These are phyloP conservation scores for Paraphaeosphaeria sporulosa DNA, from an alignment of 2,329 filamentous ascomycete genomes.

Conservation along the genomic window DNA sequence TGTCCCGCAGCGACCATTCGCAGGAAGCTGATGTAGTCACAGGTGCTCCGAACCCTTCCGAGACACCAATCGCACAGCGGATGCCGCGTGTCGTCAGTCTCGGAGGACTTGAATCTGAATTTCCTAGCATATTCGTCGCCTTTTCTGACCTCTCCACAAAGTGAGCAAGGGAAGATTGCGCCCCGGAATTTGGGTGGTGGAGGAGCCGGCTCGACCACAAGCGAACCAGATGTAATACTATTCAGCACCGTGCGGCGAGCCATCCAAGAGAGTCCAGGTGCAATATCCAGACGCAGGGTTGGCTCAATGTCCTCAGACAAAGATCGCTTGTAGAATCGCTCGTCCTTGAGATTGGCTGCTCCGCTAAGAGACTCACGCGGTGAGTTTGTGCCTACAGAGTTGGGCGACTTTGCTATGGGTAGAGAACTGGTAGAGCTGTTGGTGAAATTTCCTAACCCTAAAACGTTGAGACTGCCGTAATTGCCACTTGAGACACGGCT, in stretches of 20 bases:
- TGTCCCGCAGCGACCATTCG: conserved; percentile 92
- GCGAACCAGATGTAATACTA: conserved; percentile 81
- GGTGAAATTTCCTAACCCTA: conserved; percentile 60
- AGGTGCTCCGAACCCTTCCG: conserved; percentile 81
- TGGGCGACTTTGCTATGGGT: conserved; percentile 60
- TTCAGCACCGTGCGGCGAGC: conserved; percentile 84
- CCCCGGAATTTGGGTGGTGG: conserved; percentile 61
- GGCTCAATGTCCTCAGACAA: conserved; percentile 93
- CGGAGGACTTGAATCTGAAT: conserved; percentile 88
- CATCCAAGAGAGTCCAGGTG: conserved; percentile 92
- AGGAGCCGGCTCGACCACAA: conserved; percentile 82
- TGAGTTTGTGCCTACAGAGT: conserved; percentile 40
- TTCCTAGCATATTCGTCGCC: conserved; percentile 76
- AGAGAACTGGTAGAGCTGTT: conserved; percentile 59
- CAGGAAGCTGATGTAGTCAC: conserved; percentile 91
- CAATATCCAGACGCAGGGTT: conserved; percentile 85
- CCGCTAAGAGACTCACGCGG: conserved; percentile 41
- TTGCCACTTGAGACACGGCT: conserved; percentile 77
- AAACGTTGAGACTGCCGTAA: conserved; percentile 69
- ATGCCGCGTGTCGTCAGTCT: conserved; percentile 86
- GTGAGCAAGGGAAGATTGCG: conserved; percentile 74
- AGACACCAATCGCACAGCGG: conserved; percentile 91
- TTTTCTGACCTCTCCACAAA: conserved; percentile 85
- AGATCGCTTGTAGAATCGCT: conserved; percentile 91
- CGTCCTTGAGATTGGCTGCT: conserved; percentile 76